A percentile compares a stretch with the other conserved stretches of the same genome.
Evolutionary conservation across 805 yeast species (phyloP).

Genomic region (Suhomyces vadensis): DNA sequence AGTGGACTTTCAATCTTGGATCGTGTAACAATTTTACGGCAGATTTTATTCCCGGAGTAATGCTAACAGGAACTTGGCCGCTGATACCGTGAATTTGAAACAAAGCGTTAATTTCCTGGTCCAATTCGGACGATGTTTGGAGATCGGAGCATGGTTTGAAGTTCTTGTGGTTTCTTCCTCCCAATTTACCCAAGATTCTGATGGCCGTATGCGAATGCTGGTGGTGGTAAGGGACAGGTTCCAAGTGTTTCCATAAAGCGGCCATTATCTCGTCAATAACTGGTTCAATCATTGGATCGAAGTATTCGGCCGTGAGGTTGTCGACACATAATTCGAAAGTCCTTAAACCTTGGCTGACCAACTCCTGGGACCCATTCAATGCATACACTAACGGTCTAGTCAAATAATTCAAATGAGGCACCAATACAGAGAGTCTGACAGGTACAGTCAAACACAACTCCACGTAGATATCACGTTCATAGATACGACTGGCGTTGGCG

Average conservation of each 20-base stretch:
- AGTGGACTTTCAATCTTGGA: slow-evolving; percentile 58
- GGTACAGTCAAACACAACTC: slow-evolving; percentile 96
- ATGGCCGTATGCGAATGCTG: slow-evolving; percentile 94
- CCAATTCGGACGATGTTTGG: slow-evolving; percentile 51
- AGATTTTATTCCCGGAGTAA: slow-evolving; percentile 79
- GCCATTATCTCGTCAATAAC: slow-evolving; percentile 92
- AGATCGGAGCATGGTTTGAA: slow-evolving; percentile 74
- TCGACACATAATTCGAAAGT: slow-evolving; percentile 96
- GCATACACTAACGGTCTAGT: slow-evolving; percentile 93
- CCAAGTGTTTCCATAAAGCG: slow-evolving; percentile 86
- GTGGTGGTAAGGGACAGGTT: slow-evolving; percentile 92
- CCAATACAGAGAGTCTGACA: slow-evolving; percentile 87
- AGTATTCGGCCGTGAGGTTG: slow-evolving; percentile 91
- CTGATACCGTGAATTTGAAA: slow-evolving; percentile 71
- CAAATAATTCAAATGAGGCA: slow-evolving; percentile 84
- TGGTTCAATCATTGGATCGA: slow-evolving; percentile 96
- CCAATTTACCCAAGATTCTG: slow-evolving; percentile 89
- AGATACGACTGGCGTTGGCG: slow-evolving; percentile 79
- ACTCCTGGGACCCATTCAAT: slow-evolving; percentile 83
- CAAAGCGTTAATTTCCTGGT: slow-evolving; percentile 68
- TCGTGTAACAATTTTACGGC: slow-evolving; percentile 78
- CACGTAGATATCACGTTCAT: slow-evolving; percentile 91
- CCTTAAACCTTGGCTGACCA: slow-evolving; percentile 91
- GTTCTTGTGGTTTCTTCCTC: slow-evolving; percentile 91
- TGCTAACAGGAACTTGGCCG: slow-evolving; percentile 61